Evolutionary conservation across 805 yeast species (phyloP).

Genomic region (Candida ulmi): DNA sequence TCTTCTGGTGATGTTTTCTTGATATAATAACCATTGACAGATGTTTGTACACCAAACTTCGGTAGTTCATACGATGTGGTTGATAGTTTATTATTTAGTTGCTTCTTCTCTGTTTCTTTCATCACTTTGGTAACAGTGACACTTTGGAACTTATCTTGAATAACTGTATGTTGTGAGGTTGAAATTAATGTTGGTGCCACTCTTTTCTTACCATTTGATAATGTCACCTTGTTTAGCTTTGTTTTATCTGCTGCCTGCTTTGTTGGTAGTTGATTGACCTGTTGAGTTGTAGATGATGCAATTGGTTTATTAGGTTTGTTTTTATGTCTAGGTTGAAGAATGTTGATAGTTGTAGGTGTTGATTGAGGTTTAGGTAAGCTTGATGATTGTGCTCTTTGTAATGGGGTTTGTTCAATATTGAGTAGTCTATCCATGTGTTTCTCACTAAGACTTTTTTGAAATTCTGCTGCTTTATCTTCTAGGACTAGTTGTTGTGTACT

Average conservation of each 20-base stretch:
- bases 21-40: slow-evolving; percentile 51
- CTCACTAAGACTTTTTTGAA: slow-evolving; percentile 25
- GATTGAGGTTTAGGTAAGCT: slow-evolving; percentile 4
- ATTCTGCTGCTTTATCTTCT: slow-evolving; percentile 54
- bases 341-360: slow-evolving; percentile 3
- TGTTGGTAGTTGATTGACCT: slow-evolving; percentile 3
- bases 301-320: slow-evolving; percentile 1
- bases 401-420: slow-evolving; percentile 23
- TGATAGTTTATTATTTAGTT: slow-evolving; percentile 26
- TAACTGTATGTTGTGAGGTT: slow-evolving; percentile 25
- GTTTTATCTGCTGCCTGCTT: slow-evolving; percentile 22
- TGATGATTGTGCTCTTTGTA: background rate
- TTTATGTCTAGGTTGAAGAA: background rate
- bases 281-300: slow-evolving; percentile 1
- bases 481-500: slow-evolving; percentile 70
- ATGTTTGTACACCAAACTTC: slow-evolving; percentile 55
- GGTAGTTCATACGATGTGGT: slow-evolving; percentile 49
- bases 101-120: slow-evolving; percentile 5
- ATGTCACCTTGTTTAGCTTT: slow-evolving; percentile 43
- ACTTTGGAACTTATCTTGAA: slow-evolving; percentile 13
- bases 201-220: slow-evolving; percentile 72
- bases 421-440: slow-evolving; percentile 38
- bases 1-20: slow-evolving; percentile 23
- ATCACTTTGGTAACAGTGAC: slow-evolving; percentile 9
- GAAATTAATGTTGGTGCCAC: slow-evolving; percentile 69